Evolutionary conservation across 2,329 filamentous ascomycete genomes (phyloP), one percentile per base, ranked within the genome.

Genomic region (Cytospora chrysosperma): DNA sequence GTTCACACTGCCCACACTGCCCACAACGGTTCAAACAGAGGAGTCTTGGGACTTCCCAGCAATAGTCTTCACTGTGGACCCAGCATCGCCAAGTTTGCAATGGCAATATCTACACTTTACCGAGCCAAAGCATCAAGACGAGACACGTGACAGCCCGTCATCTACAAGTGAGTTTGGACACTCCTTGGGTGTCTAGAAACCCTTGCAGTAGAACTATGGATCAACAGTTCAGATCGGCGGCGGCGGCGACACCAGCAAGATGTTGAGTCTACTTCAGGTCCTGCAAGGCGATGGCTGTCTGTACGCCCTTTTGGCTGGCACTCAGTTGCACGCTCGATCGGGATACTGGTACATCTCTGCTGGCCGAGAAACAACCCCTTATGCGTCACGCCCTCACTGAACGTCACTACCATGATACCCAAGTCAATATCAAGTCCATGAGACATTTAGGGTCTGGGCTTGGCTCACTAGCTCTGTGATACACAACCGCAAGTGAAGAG

Each of bases 401-500:
- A n/a, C n/a, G n/a, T 30, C 30, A 32, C 30, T 32, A 32, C 12
- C 30, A 32, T 9, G 2, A 32, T 32, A 32, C 30, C 8, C 30
- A 32, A 32, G 4, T 32, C 3, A 32, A 10, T 32, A 10, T 32
- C 30, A 32, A 32, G 30, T 32, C 8, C 30, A 10, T 32, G 30
- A 32, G 2, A 1, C 0, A 8, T 40, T 24, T 21, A 3, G 26
- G 17, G 8, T 17, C 24, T 19, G 49, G 26, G 24, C 1, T 34
- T 9, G 10, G 17, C 57, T 54, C 49, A 49, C 80, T 83, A 4
- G 82, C 78, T 24, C 86, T 80, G 12, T 85, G 85, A 68, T 88
- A 88, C 15, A 84, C 75, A n/a, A 81, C 82, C 7, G 86, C 85
- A 67, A 81, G 76, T 65, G 79, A 73, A 7, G 70, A 77, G 0